Percentiles rank a stretch among this genome's conserved stretches.
Evolutionary conservation across 805 yeast species (phyloP).

Genomic region (Pichia cephalocereana): DNA sequence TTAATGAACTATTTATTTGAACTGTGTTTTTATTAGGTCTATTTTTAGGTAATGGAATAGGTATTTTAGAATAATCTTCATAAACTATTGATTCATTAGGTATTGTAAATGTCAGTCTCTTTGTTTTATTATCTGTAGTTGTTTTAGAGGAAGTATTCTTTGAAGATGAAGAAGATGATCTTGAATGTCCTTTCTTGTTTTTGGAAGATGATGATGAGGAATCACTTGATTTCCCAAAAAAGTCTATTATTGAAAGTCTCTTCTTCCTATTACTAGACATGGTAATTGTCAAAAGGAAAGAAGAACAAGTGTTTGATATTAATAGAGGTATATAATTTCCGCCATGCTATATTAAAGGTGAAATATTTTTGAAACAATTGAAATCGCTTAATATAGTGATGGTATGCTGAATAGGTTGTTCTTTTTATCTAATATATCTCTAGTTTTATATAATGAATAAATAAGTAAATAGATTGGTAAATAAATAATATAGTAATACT

Average conservation of each 20-base stretch:
- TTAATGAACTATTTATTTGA: neutral
- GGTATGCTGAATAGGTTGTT: too few relatives aligned
- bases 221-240: conserved; percentile 7
- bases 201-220: neutral
- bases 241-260: conserved; percentile 9
- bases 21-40: neutral
- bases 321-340: neutral
- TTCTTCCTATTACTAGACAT: conserved; percentile 6
- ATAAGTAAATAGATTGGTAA: too few relatives aligned
- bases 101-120: conserved; percentile 1
- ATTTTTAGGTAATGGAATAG: neutral
- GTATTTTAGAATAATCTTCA: neutral
- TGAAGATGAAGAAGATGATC: neutral
- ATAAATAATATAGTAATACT: too few relatives aligned
- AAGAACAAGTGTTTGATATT: neutral
- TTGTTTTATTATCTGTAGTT: neutral
- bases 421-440: too few relatives aligned
- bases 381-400: too few relatives aligned
- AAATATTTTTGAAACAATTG: too few relatives aligned
- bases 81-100: conserved; percentile 8
- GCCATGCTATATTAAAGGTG: neutral
- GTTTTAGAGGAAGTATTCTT: conserved; percentile 1
- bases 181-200: neutral
- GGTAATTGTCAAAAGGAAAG: neutral
- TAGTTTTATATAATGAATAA: too few relatives aligned